phyloP scores from a whole-genome alignment of 176 grass and related monocot species.

The Miscanthus lutarioriparius region DNA sequence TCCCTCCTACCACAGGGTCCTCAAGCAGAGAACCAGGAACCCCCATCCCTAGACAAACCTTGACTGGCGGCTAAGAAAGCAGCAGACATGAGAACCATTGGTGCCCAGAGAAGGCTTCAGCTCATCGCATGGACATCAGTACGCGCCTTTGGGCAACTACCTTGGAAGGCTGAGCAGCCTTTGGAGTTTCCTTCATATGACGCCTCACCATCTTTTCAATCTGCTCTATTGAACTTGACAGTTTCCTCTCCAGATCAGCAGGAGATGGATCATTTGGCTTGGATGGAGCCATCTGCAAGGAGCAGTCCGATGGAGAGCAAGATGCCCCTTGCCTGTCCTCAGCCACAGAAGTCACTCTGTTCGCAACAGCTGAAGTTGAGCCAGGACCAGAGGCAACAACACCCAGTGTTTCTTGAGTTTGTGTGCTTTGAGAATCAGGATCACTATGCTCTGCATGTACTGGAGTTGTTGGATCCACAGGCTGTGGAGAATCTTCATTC shows the following conservation, averaged over 20 bases:
- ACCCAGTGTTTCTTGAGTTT: conserved; percentile 10
- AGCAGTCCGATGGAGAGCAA: conserved; percentile 36
- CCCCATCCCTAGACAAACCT: background rate
- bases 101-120: conserved; percentile 18
- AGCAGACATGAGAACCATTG: conserved; percentile 9
- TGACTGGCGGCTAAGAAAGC: conserved; percentile 26
- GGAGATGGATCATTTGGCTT: conserved; percentile 23
- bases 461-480: conserved; percentile 33
- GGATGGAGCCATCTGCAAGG: conserved; percentile 32
- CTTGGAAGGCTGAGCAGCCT: conserved; percentile 53
- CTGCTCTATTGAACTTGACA: conserved; percentile 66
- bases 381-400: conserved; percentile 27
- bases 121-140: conserved; percentile 75
- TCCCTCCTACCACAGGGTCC: conserved; percentile 14
- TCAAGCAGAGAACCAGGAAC: conserved; percentile 49
- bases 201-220: conserved; percentile 57
- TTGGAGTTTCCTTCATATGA: conserved; percentile 49
- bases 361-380: conserved; percentile 33
- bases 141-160: conserved; percentile 39
- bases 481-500: conserved; percentile 26
- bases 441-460: conserved; percentile 19
- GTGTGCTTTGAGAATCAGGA: conserved; percentile 30
- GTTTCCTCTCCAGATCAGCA: conserved; percentile 45
- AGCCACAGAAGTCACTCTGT: conserved; percentile 10
- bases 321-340: conserved; percentile 29